Conservation (phyloP, 192 early-diverging fungal species). For the Mortierella alpina region DNA sequence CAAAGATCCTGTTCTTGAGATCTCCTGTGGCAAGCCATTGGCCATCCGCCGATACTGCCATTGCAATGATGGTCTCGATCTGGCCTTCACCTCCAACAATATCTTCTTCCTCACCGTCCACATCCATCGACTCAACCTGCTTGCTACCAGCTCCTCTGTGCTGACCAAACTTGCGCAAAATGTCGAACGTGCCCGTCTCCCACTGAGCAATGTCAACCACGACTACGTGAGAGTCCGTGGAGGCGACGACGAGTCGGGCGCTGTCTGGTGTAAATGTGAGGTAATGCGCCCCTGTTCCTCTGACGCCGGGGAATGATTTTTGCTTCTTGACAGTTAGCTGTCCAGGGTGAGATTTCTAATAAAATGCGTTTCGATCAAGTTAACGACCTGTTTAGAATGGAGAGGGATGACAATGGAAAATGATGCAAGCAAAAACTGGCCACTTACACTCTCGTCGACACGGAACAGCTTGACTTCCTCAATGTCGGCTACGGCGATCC, state of each 20-base stretch:
- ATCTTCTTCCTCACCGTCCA: constrained; percentile 56
- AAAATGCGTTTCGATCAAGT: background rate
- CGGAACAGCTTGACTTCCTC: constrained; percentile 75
- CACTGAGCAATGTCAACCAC: constrained; percentile 81
- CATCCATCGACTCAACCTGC: constrained; percentile 37
- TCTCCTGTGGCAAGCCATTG: constrained; percentile 88
- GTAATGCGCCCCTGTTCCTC: constrained; percentile 68
- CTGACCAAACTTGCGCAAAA: constrained; percentile 73
- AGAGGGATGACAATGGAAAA: background rate
- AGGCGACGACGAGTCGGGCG: constrained; percentile 79
- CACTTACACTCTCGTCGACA: constrained; percentile 62
- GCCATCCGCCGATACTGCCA: constrained; percentile 84
- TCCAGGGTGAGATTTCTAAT: constrained; percentile 47
- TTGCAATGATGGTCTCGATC: constrained; percentile 68
- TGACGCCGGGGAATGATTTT: constrained; percentile 53
- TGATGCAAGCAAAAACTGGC: background rate
- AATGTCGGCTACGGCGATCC: constrained; percentile 87
- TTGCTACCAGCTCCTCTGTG: constrained; percentile 65
- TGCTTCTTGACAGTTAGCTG: constrained; percentile 60
- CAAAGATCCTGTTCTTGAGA: constrained; percentile 73
- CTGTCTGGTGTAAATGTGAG: constrained; percentile 86
- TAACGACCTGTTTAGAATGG: background rate
- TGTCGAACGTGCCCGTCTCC: constrained; percentile 64
- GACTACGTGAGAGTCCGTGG: constrained; percentile 78
- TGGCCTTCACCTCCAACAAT: constrained; percentile 56